Percentiles rank a stretch among this genome's conserved stretches.
Conservation (phyloP, 164 flowering plant species). For the Euptelea pleiosperma region DNA sequence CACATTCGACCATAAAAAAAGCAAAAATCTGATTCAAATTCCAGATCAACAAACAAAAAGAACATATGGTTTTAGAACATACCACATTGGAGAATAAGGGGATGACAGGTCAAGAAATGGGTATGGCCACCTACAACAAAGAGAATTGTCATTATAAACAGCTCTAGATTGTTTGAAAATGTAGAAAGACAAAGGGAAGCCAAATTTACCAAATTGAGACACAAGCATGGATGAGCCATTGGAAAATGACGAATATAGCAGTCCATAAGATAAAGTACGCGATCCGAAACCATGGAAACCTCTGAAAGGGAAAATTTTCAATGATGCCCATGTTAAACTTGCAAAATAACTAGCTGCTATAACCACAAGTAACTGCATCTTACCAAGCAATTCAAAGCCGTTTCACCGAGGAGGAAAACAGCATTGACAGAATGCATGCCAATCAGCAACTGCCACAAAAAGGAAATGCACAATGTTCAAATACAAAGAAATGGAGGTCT, state of each 20-base stretch:
- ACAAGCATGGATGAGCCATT: slow-evolving; percentile 83
- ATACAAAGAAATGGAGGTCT: background rate
- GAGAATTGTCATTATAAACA: background rate
- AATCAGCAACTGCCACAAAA: slow-evolving; percentile 54
- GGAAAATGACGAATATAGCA: slow-evolving; percentile 56
- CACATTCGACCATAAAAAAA: too few relatives aligned
- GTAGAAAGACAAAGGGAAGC: background rate
- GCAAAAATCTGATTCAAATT: background rate
- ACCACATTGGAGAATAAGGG: slow-evolving; percentile 55
- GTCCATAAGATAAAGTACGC: slow-evolving; percentile 88
- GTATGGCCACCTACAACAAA: slow-evolving; percentile 51
- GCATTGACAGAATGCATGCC: slow-evolving; percentile 84
- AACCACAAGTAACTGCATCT: slow-evolving; percentile 13
- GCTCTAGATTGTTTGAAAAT: background rate
- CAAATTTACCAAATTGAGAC: slow-evolving; percentile 47
- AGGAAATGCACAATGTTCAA: background rate
- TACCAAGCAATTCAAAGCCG: slow-evolving; percentile 77
- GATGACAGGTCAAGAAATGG: slow-evolving; percentile 69
- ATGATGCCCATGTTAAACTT: background rate
- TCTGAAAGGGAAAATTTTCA: slow-evolving; percentile 31
- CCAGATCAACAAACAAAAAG: background rate
- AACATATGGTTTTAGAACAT: slow-evolving; percentile 6
- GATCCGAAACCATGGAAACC: slow-evolving; percentile 82
- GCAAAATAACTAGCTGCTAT: background rate
- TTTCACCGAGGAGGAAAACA: slow-evolving; percentile 72